Percentiles rank a stretch among this genome's conserved stretches.
Conservation (phyloP, 2,329 filamentous ascomycete species). For the Paracorniculantispora psalliotae region DNA sequence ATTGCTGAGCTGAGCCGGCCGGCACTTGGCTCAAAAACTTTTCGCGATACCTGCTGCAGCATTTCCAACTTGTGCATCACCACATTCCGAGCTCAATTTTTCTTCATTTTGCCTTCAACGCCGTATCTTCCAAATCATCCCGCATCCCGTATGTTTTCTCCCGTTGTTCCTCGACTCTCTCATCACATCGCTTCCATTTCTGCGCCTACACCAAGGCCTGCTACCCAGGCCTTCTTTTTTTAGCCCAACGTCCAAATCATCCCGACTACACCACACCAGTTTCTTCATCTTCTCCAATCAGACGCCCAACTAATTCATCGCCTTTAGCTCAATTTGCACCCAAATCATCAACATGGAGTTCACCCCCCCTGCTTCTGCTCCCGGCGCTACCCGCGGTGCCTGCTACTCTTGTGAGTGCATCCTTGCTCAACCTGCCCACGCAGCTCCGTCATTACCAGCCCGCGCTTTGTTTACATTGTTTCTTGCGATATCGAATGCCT, state of each 20-base stretch:
- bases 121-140: neutral
- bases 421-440: neutral
- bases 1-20: conserved; percentile 14
- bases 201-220: neutral
- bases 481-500: neutral
- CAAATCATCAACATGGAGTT: conserved; percentile 37
- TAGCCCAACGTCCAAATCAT: neutral
- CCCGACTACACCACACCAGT: neutral
- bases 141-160: conserved; percentile 5
- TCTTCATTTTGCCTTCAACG: neutral
- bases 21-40: conserved; percentile 15
- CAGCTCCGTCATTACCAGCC: neutral
- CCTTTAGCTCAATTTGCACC: neutral
- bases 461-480: neutral
- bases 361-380: conserved; percentile 17
- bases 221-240: neutral
- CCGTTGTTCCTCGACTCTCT: neutral
- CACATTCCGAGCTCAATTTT: conserved; percentile 7
- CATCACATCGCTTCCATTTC: neutral
- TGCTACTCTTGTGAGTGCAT: conserved; percentile 48
- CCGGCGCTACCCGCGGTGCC: conserved; percentile 33
- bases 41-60: conserved; percentile 14
- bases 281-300: neutral
- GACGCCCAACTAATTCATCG: neutral
- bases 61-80: conserved; percentile 14